Base-by-base conservation (phyloP, 352 stramenopile species). In the Globisporangium paroecandrum region DNA sequence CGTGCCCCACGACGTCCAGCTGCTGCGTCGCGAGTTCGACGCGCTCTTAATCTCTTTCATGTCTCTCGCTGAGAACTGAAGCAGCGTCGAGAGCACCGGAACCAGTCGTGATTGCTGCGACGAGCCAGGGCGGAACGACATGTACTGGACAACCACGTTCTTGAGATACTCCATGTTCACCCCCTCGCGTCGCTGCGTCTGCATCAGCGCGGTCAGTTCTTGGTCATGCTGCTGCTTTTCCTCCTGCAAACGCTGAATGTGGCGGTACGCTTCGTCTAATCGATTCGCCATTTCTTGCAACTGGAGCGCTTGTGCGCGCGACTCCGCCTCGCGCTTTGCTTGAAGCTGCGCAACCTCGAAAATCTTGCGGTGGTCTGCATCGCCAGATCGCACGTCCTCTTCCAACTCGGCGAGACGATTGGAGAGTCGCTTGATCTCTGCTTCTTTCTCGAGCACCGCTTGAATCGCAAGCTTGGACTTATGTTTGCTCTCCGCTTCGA, bases 131-230 rank as follows among this genome's bases (percentile, higher is more conserved):
- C 81, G 86, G 73, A 97, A 94, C 20, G 85, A 91, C 86, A 97
- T 94, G 74, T 91, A 97, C 79, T 95, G 89, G 25, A 97, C 85
- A 25, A 97, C 87, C 20, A 97, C 87, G 62, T 97, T 97, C 70
- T 97, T 97, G 36, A 97, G 73, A 70, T 97, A 97, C 63, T 96
- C 88, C 87, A 97, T 91, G 70, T 97, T 95, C 34, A 97, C 87
- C 34, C 88, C 88, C 24, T 94, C 88, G 43, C 89, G 85, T 6
- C 87, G 83, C 62, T 95, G 86, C 18, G 81, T 91, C 65, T 93
- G 86, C 72, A 93, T 83, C 66, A 95, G 77, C 34, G 76, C 81
- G 6, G 77, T 85, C 20, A 96, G 73, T 61, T 95, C 85, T 29
- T 91, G 71, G 29, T 89, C 78, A 68, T 93, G 82, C 6, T 70